Percentiles rank a stretch among this genome's conserved stretches.
Conservation (phyloP, 805 yeast species). For the Ogataea zsoltii region DNA sequence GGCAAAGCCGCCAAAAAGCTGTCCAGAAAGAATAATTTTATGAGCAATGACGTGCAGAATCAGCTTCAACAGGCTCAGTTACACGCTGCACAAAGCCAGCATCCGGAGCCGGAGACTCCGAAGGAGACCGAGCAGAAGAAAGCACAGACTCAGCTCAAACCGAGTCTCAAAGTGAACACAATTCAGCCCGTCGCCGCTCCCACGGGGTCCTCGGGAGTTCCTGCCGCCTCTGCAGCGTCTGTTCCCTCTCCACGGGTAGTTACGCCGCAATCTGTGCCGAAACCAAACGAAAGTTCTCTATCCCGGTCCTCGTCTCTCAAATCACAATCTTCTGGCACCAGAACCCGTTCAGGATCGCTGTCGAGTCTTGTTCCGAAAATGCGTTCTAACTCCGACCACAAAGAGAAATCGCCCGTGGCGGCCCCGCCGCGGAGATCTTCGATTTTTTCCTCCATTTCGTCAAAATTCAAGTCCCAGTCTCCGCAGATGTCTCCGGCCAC, state of each 20-base stretch:
- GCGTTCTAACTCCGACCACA: slow-evolving; percentile 20
- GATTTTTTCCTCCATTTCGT: slow-evolving; percentile 36
- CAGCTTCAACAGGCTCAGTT: slow-evolving; percentile 32
- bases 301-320: slow-evolving; percentile 10
- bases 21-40: slow-evolving; percentile 40
- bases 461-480: slow-evolving; percentile 31
- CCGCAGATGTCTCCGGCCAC: slow-evolving; percentile 5
- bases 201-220: slow-evolving; percentile 1
- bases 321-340: slow-evolving; percentile 4
- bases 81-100: slow-evolving; percentile 21
- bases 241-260: neutral
- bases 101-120: neutral
- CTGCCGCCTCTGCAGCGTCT: neutral
- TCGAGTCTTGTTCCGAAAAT: slow-evolving; percentile 16
- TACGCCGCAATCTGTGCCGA: neutral
- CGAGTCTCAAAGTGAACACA: slow-evolving; percentile 5
- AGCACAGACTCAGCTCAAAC: neutral
- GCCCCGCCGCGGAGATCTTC: slow-evolving; percentile 27
- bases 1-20: slow-evolving; percentile 66
- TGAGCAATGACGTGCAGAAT: slow-evolving; percentile 33
- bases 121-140: neutral
- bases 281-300: neutral
- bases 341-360: slow-evolving; percentile 22
- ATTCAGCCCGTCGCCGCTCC: neutral
- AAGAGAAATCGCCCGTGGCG: slow-evolving; percentile 16